Percentiles rank a stretch among this genome's conserved stretches.
These are phyloP conservation scores for Phytophthora podocarpi DNA, from an alignment of 352 stramenopile species.

Conservation along the genomic window DNA sequence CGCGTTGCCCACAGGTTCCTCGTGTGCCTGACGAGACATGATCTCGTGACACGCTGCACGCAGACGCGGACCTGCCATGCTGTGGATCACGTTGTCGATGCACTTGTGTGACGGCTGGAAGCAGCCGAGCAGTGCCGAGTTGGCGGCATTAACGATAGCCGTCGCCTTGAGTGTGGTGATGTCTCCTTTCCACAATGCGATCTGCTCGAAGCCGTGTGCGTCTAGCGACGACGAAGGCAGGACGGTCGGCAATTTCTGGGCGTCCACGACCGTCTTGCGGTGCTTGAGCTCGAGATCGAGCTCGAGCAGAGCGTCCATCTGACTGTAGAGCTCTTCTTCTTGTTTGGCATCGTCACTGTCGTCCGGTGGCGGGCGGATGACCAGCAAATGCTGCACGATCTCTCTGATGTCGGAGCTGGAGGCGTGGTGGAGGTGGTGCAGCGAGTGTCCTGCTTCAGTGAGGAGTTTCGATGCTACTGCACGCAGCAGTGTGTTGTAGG, in stretches of 20 bases:
- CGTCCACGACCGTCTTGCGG: conserved; percentile 28
- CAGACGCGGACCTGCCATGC: conserved; percentile 57
- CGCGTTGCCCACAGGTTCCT: conserved; percentile 47
- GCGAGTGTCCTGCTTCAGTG: conserved; percentile 39
- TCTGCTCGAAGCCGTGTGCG: conserved; percentile 32
- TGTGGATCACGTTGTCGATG: conserved; percentile 82
- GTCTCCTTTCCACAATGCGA: conserved; percentile 68
- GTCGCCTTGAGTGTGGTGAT: conserved; percentile 66
- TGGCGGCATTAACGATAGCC: conserved; percentile 74
- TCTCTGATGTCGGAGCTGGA: conserved; percentile 48
- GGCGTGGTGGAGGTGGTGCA: conserved; percentile 43
- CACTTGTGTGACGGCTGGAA: conserved; percentile 74
- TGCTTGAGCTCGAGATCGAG: conserved; percentile 28
- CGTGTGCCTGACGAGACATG: conserved; percentile 41
- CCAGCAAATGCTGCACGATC: conserved; percentile 58
- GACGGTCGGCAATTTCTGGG: conserved; percentile 14
- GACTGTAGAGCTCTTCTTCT: conserved; percentile 46
- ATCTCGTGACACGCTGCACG: conserved; percentile 58
- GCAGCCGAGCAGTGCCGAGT: conserved; percentile 66
- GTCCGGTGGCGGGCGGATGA: conserved; percentile 45
- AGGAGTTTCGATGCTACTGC: conserved; percentile 42
- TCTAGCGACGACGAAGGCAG: conserved; percentile 2
- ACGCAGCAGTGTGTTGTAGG: conserved; percentile 41
- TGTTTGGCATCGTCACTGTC: conserved; percentile 16
- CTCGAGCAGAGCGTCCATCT: conserved; percentile 32